Conservation (phyloP, 1,284 basidiomycete genomes). For the Vanrija sp. region DNA sequence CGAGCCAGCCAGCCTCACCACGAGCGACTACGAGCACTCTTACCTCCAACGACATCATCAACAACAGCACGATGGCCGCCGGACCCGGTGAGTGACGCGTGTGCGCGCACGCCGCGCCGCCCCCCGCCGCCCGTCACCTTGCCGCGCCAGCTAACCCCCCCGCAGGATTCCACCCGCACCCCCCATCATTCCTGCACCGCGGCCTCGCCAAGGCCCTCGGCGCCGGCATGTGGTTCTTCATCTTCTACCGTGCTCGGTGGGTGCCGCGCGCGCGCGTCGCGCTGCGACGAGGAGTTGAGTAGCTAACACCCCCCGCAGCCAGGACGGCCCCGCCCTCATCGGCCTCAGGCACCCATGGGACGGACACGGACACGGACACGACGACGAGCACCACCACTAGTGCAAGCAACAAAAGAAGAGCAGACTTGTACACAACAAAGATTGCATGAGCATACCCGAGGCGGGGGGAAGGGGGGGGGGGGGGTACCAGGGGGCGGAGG, state of each 20-base stretch:
- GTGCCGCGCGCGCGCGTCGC: too few species aligned
- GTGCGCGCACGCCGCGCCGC: background rate
- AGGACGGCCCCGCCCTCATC: slow-evolving; percentile 54
- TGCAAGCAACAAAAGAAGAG: background rate
- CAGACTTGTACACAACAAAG: background rate
- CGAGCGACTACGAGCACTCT: too few species aligned
- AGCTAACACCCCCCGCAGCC: slow-evolving; percentile 35
- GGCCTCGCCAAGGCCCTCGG: slow-evolving; percentile 79
- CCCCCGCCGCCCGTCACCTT: too few species aligned
- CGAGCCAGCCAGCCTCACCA: too few species aligned
- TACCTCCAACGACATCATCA: too few species aligned
- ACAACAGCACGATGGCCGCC: slow-evolving; percentile 24
- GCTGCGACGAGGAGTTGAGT: slow-evolving; percentile 1
- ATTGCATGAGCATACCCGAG: too few species aligned
- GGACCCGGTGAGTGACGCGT: slow-evolving; percentile 24
- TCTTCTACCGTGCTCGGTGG: slow-evolving; percentile 87
- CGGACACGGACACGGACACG: slow-evolving; percentile 46
- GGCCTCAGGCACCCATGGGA: slow-evolving; percentile 56
- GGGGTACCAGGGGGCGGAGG: too few species aligned
- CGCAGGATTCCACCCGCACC: slow-evolving; percentile 76
- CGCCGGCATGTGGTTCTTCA: slow-evolving; percentile 96
- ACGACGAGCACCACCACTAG: slow-evolving; percentile 9
- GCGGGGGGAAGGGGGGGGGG: too few species aligned
- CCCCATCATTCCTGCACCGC: slow-evolving; percentile 69
- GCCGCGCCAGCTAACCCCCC: slow-evolving; percentile 8